These are phyloP conservation scores for Chalaropsis thielavioides DNA, from an alignment of 2,329 filamentous ascomycete species.

Conservation along the genomic window DNA sequence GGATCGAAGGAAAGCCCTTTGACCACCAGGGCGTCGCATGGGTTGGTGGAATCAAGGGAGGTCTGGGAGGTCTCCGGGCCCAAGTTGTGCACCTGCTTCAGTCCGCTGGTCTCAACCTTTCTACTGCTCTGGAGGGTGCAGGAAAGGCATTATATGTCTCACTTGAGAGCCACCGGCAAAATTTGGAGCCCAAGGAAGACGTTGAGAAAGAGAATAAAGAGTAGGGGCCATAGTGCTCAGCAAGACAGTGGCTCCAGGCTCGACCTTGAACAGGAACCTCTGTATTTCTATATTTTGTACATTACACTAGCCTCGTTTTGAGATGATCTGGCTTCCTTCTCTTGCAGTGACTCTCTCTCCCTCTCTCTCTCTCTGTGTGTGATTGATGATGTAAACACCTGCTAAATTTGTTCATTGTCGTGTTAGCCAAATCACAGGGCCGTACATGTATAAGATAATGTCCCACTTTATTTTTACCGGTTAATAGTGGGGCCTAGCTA, in stretches of 20 bases:
- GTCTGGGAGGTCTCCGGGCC: slow-evolving; percentile 63
- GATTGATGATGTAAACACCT: neutral
- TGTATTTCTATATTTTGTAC: neutral
- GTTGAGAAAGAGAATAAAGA: slow-evolving; percentile 4
- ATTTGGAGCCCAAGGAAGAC: slow-evolving; percentile 51
- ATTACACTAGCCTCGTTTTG: neutral
- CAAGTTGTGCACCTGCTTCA: slow-evolving; percentile 74
- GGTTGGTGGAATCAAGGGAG: slow-evolving; percentile 63
- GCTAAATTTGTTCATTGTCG: too few relatives aligned
- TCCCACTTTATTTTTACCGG: too few relatives aligned
- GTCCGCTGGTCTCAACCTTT: slow-evolving; percentile 61
- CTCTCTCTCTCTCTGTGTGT: neutral
- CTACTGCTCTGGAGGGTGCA: slow-evolving; percentile 63
- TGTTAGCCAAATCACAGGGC: too few relatives aligned
- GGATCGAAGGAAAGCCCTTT: slow-evolving; percentile 74
- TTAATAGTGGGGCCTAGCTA: too few relatives aligned
- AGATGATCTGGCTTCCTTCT: neutral
- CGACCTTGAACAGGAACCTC: too few relatives aligned
- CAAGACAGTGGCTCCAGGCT: too few relatives aligned
- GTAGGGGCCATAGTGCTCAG: neutral
- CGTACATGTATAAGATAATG: too few relatives aligned
- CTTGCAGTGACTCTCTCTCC: neutral
- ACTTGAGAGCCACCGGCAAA: slow-evolving; percentile 64
- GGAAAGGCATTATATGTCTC: slow-evolving; percentile 75
- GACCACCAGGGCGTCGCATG: slow-evolving; percentile 54